Evolutionary conservation across 1,139 yeast species (phyloP).

Genomic region (Candida frijolesensis): DNA sequence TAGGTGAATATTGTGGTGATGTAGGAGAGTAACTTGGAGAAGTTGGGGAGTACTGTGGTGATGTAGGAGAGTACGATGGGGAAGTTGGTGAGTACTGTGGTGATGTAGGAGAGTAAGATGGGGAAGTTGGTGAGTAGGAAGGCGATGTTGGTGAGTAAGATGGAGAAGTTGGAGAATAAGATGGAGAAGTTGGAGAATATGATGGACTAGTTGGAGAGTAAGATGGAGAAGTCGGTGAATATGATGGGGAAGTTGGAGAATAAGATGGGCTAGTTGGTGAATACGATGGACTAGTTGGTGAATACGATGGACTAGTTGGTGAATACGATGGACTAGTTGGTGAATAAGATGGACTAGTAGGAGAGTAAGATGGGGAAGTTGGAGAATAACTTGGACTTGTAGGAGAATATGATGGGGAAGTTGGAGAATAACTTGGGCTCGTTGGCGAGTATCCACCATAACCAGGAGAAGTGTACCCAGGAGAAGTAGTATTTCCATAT

Average conservation of each 20-base stretch:
- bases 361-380: conserved; percentile 66
- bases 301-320: conserved; percentile 72
- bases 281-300: conserved; percentile 76
- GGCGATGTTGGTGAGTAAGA: conserved; percentile 70
- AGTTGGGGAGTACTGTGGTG: conserved; percentile 75
- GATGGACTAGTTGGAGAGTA: conserved; percentile 58
- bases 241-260: conserved; percentile 55
- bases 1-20: conserved; percentile 63
- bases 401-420: conserved; percentile 67
- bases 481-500: conserved; percentile 56
- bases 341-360: conserved; percentile 70
- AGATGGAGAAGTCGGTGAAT: conserved; percentile 61
- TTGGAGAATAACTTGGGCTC: conserved; percentile 64
- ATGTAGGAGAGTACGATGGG: conserved; percentile 64
- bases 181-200: conserved; percentile 65
- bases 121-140: conserved; percentile 65
- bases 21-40: conserved; percentile 76
- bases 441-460: conserved; percentile 55
- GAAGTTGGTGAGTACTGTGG: conserved; percentile 72
- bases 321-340: conserved; percentile 74
- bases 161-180: conserved; percentile 54
- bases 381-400: conserved; percentile 77
- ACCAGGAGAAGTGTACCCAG: conserved; percentile 58
- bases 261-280: conserved; percentile 72
- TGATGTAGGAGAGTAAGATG: conserved; percentile 70